Conservation (phyloP, 129 eudicot species). For the Artemisia argyi region DNA sequence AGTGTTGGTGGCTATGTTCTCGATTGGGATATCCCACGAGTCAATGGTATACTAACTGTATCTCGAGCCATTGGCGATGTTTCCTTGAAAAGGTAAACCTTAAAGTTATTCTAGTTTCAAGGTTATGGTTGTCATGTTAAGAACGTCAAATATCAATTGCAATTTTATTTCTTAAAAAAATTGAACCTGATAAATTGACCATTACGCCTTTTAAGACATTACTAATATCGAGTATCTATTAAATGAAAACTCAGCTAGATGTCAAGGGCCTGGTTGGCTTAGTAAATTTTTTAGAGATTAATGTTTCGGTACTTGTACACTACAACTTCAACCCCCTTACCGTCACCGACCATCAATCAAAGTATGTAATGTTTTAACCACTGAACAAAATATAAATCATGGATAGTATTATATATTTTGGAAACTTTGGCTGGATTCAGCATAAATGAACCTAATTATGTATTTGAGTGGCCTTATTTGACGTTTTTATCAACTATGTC, state of each 20-base stretch:
- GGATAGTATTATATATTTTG: background rate
- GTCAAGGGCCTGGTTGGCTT: too few species aligned
- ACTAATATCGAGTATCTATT: too few species aligned
- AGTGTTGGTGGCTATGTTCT: slow-evolving; percentile 61
- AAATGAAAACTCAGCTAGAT: too few species aligned
- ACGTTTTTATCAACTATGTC: background rate
- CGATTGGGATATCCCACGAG: slow-evolving; percentile 59
- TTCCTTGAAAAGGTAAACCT: slow-evolving; percentile 50
- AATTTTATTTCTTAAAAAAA: background rate
- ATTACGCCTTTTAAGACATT: too few species aligned
- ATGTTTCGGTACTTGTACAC: too few species aligned
- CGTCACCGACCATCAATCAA: too few species aligned
- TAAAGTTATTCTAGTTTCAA: background rate
- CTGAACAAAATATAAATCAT: background rate
- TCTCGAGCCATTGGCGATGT: slow-evolving; percentile 77
- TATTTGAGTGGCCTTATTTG: background rate
- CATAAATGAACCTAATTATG: background rate
- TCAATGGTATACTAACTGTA: slow-evolving; percentile 63
- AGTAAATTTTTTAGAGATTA: too few species aligned
- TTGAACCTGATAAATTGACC: background rate
- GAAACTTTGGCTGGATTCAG: background rate
- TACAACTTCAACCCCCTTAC: too few species aligned
- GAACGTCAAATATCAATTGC: background rate
- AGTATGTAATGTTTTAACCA: too few species aligned
- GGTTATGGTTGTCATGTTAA: background rate